Evolutionary conservation across 768 basidiomycete genomes (phyloP).

Genomic region (Rhodotorula graminis): DNA sequence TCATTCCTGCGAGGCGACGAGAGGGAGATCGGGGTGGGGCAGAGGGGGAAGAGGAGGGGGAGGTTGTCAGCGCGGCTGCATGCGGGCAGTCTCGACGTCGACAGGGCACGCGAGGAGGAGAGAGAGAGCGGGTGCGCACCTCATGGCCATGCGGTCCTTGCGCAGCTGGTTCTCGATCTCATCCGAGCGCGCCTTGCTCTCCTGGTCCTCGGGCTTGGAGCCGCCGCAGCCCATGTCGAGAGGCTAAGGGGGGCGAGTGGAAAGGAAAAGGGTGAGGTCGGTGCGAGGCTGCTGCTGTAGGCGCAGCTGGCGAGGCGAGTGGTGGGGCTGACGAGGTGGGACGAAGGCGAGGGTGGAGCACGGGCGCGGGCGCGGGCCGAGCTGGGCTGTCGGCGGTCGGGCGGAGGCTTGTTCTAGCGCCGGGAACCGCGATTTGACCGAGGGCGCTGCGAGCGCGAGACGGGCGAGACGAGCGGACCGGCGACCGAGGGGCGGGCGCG

Average conservation of each 20-base stretch:
- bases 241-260: not conserved
- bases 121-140: conserved; percentile 13
- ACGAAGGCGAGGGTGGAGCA: not conserved
- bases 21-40: conserved; percentile 54
- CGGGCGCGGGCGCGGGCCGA: too few relatives aligned
- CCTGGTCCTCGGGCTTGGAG: conserved; percentile 42
- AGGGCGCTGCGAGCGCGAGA: too few relatives aligned
- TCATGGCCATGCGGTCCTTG: conserved; percentile 68
- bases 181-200: conserved; percentile 58
- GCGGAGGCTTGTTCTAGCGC: too few relatives aligned
- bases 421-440: too few relatives aligned
- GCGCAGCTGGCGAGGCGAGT: not conserved
- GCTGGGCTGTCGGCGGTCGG: too few relatives aligned
- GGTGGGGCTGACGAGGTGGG: not conserved
- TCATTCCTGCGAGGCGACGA: conserved; percentile 66
- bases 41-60: not conserved
- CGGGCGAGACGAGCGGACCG: too few relatives aligned
- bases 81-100: too few relatives aligned
- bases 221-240: conserved; percentile 44
- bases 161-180: conserved; percentile 91
- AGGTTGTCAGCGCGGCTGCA: not conserved
- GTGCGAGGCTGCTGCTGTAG: not conserved
- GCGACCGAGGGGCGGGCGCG: too few relatives aligned
- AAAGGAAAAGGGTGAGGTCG: not conserved
- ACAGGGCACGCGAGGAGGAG: too few relatives aligned